Conservation (phyloP, 2,329 filamentous ascomycete species). For the Xylariales sp. region DNA sequence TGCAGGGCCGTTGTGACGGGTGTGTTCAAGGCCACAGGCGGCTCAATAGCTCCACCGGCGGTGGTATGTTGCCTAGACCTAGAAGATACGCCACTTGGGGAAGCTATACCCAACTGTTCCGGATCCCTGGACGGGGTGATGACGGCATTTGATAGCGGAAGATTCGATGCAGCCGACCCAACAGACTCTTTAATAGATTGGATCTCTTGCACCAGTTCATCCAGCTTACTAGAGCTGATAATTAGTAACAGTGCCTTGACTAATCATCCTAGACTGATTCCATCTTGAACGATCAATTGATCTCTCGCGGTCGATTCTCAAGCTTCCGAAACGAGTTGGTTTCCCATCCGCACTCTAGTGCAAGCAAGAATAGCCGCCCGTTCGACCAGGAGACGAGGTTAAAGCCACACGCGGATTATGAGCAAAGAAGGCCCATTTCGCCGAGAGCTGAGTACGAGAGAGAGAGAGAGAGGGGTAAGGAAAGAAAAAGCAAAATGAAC, state of each 20-base stretch:
- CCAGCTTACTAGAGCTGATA: slow-evolving; percentile 60
- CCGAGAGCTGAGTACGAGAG: neutral
- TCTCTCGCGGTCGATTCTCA: neutral
- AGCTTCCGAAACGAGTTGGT: neutral
- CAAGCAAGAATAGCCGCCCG: neutral
- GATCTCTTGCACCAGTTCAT: slow-evolving; percentile 66
- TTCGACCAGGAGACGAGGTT: neutral
- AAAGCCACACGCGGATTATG: neutral
- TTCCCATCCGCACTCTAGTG: neutral
- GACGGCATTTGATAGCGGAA: slow-evolving; percentile 36
- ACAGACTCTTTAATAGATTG: slow-evolving; percentile 66
- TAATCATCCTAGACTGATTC: neutral
- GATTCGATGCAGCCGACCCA: slow-evolving; percentile 39
- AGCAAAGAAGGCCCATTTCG: neutral
- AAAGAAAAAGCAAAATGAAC: neutral
- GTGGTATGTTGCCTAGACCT: slow-evolving; percentile 27
- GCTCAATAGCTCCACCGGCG: slow-evolving; percentile 36
- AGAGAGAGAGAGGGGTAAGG: neutral
- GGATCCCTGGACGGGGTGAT: slow-evolving; percentile 38
- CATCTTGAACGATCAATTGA: neutral
- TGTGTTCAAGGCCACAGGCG: slow-evolving; percentile 47
- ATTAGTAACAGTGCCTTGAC: slow-evolving; percentile 23
- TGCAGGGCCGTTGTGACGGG: slow-evolving; percentile 44
- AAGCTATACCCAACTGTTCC: slow-evolving; percentile 40
- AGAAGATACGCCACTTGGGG: slow-evolving; percentile 36